Base-by-base conservation (phyloP, 78 protist species). In the Chrysochromulina parva region DNA sequence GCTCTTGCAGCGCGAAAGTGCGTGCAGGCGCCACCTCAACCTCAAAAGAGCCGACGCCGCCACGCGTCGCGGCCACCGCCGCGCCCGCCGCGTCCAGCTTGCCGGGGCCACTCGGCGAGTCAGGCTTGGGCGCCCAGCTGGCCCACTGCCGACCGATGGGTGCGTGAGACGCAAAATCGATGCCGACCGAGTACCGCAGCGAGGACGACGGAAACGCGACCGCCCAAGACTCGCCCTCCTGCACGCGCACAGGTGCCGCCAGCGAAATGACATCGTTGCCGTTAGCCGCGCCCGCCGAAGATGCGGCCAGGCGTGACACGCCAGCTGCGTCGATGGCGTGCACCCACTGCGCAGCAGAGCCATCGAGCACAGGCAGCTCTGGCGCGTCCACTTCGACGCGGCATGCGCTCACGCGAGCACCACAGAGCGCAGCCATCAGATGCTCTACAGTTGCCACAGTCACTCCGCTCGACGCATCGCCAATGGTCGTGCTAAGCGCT, bases 301-400 rank as follows among this genome's bases (percentile, higher is more conserved):
- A 20, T 22, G 16, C 26, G 6, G 20, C 47, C 24, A 1, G 2
- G 19, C 14, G 19, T 0, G 17, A 4, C 3, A 4, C 17, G 47
- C 86, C 86, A 5, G 59, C 86, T 47, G 24, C 62, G 62, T 19
- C 11, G 48, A 78, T 2, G 5, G 50, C 28, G 0, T 48, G 17
- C 9, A 78, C 53, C 86, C 86, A 78, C n/a, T 26, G 86, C 48
- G 22, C 14, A 10, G 86, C 59, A 17, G n/a, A 14, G 26, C 86
- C 86, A 17, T 78, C 86, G 20, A 78, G 86, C 24, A 78, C 5
- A 22, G 86, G 86, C 14, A 78, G 86, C 47, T 78, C 86, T 0
- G 38, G 62, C 48, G 38, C 58, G 62, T 78, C 62, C 20, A 78
- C 11, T 14, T 50, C 62, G 28, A 78, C 60, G 50, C 47, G 48